Percentiles rank a stretch among this genome's conserved stretches.
Evolutionary conservation across 805 yeast species (phyloP).

Genomic region (Torulaspora franciscae): DNA sequence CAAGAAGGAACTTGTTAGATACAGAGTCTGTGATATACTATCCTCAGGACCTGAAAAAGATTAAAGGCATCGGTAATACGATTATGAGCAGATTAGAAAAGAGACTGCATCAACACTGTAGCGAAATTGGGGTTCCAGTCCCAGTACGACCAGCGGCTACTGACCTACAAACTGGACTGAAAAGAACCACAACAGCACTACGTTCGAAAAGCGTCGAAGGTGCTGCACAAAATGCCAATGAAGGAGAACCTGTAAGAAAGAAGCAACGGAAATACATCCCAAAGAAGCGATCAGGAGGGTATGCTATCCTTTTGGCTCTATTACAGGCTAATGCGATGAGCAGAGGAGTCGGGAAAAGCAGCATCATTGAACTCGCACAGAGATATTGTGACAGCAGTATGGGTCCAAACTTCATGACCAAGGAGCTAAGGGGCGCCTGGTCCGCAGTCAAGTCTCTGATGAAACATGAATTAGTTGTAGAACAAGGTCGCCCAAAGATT

Average conservation of each 20-base stretch:
- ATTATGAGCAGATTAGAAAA: conserved; percentile 49
- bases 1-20: conserved; percentile 47
- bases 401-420: conserved; percentile 52
- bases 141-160: conserved; percentile 39
- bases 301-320: conserved; percentile 67
- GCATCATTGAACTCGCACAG: conserved; percentile 50
- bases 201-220: conserved; percentile 9
- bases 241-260: conserved; percentile 19
- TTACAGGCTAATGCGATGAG: conserved; percentile 41
- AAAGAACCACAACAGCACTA: conserved; percentile 19
- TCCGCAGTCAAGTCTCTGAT: conserved; percentile 56
- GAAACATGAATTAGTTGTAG: conserved; percentile 52
- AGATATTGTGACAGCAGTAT: conserved; percentile 57
- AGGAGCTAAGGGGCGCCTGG: conserved; percentile 75
- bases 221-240: conserved; percentile 5
- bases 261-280: conserved; percentile 56
- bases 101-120: conserved; percentile 51
- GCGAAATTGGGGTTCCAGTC: conserved; percentile 42
- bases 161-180: conserved; percentile 9
- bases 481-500: conserved; percentile 52
- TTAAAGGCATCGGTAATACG: conserved; percentile 70
- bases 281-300: conserved; percentile 71
- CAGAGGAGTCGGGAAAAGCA: conserved; percentile 60
- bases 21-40: conserved; percentile 44
- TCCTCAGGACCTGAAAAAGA: conserved; percentile 53